Evolutionary conservation across 129 eudicot genomes (phyloP), one percentile per base, ranked within the genome.

Genomic region (Lactuca sativa): DNA sequence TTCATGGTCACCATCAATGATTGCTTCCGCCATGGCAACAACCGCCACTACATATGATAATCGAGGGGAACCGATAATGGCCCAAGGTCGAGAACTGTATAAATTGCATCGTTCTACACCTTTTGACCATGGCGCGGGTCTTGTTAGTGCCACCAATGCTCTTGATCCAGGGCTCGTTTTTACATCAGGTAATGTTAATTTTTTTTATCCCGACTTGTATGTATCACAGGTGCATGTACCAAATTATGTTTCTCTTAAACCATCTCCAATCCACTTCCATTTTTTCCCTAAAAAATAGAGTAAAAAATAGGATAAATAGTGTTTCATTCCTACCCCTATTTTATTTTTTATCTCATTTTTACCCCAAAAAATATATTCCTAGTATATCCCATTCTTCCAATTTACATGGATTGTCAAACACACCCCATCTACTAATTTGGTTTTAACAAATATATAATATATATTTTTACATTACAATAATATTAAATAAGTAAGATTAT

Each of bases 21-120:
- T 95, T 34, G 83, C 97, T 62, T 95, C 99, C 11, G 96, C 97
- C 74, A 80, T 95, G 87, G 82, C 99, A 60, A 95, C 97, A 11
- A 95, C 99, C 4, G 88, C 97, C 30, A 74, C 76, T 12, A 82
- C 78, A 40, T 81, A 85, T 25, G 96, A 90, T 82, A 85, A 85
- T 33, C 63, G 38, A 15, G 97, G 93, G 13, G 96, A 90, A 8
- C 81, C 88, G 6, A 82, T 90, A 70, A 86, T 83, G 88, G 95
- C 97, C 31, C 84, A 87, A 66, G 97, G 99, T 6, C 76, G 67
- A 43, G 91, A 77, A 5, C 51, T 85, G 56, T 78, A 84, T 55
- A 66, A 69, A 49, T 59, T 87, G 59, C 72, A 77, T 54, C 87
- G 70, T 4, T 85, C 99, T 51, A 92, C 97, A 8, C 95, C 93